phyloP scores from a whole-genome alignment of 129 eudicot species.

The Arctium minus region DNA sequence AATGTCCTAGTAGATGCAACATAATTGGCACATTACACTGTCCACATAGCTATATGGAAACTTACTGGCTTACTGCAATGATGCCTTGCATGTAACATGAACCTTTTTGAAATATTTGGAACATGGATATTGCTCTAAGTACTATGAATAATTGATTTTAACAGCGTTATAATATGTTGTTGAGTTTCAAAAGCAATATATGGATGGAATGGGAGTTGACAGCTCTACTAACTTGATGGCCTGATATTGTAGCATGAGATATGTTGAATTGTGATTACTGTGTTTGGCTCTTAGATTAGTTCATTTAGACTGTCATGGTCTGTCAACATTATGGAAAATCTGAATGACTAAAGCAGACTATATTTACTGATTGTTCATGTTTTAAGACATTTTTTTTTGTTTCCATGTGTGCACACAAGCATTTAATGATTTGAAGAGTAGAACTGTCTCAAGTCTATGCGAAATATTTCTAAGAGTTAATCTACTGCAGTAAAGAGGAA shows the following conservation, averaged over 20 bases:
- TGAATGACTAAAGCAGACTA: neutral
- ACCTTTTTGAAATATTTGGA: neutral
- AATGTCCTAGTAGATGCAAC: neutral
- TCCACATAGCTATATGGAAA: neutral
- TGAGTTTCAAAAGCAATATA: neutral
- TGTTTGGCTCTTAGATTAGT: neutral
- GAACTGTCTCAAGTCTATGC: neutral
- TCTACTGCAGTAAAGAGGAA: conserved; percentile 82
- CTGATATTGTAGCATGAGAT: neutral
- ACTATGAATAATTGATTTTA: neutral
- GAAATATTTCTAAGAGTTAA: neutral
- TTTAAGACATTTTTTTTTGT: neutral
- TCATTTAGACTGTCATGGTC: neutral
- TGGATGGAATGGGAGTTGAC: neutral
- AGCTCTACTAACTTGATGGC: neutral
- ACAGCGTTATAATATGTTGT: neutral
- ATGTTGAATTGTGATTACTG: neutral
- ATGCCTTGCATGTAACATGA: neutral
- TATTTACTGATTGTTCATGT: neutral
- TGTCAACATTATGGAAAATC: neutral
- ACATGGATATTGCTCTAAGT: neutral
- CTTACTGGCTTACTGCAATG: neutral
- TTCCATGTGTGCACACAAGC: neutral
- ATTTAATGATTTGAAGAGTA: neutral
- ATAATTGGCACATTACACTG: neutral